These are phyloP conservation scores for Leucaena leucocephala DNA, from an alignment of 306 rosid genomes.

Conservation along the genomic window DNA sequence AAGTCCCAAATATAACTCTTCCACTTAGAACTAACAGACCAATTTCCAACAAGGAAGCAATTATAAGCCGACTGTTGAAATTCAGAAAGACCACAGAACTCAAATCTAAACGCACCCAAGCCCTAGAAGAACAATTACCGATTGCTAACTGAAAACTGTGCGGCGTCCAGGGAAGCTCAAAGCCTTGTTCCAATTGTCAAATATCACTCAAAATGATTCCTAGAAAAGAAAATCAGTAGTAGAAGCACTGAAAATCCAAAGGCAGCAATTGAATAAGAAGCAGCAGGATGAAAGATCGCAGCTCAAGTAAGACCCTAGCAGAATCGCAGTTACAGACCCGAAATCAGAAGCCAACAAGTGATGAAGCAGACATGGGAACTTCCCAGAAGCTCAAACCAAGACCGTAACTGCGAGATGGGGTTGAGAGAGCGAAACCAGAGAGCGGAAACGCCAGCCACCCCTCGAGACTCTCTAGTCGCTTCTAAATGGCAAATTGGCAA, in stretches of 20 bases:
- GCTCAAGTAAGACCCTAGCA: conserved; percentile 21
- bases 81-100: conserved; percentile 8
- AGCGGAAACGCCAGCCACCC: neutral
- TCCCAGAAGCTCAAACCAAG: neutral
- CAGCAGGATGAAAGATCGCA: neutral
- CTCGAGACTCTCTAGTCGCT: neutral
- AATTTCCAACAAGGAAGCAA: neutral
- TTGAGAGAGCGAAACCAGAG: neutral
- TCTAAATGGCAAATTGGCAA: neutral
- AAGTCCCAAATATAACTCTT: neutral
- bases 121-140: conserved; percentile 22
- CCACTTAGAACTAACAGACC: neutral
- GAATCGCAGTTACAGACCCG: neutral
- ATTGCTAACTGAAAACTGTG: neutral
- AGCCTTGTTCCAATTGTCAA: neutral
- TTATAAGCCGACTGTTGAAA: neutral
- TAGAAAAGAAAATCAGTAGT: neutral
- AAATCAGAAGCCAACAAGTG: neutral
- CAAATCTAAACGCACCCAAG: conserved; percentile 8
- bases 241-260: neutral
- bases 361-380: neutral
- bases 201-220: neutral
- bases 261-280: neutral
- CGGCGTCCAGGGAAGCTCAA: neutral
- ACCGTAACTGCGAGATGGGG: neutral